phyloP scores from a whole-genome alignment of 2,329 filamentous ascomycete genomes.

The Colletotrichum phormii region DNA sequence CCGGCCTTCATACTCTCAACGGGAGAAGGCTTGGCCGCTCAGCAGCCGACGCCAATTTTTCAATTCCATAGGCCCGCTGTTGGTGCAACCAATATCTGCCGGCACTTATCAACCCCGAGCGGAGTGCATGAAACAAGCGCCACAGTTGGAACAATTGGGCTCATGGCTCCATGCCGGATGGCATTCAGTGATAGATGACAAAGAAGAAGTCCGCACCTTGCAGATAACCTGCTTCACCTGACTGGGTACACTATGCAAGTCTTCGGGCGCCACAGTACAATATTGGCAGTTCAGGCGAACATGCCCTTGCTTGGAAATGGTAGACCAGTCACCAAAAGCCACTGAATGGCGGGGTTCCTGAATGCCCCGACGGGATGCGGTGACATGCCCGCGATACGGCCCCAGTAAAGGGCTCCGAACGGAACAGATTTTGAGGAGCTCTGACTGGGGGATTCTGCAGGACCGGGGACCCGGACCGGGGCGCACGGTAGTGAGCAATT shows the following conservation, averaged over 20 bases:
- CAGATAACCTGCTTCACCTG: not conserved
- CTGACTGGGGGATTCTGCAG: constrained; percentile 22
- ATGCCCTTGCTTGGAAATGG: not conserved
- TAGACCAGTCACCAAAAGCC: not conserved
- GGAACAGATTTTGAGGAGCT: constrained; percentile 7
- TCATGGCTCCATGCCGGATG: not conserved
- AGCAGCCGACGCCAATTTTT: not conserved
- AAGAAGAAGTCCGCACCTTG: not conserved
- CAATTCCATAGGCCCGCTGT: not conserved
- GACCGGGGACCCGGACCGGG: constrained; percentile 14
- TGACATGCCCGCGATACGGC: not conserved
- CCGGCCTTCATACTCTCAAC: too few relatives aligned
- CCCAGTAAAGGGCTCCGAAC: constrained; percentile 9
- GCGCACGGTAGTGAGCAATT: constrained; percentile 13
- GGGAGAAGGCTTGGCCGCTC: too few relatives aligned
- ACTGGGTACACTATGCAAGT: not conserved
- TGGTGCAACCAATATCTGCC: not conserved
- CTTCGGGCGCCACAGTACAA: constrained; percentile 19
- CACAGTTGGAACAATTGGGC: not conserved
- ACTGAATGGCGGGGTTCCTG: constrained; percentile 4
- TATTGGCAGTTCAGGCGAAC: constrained; percentile 12
- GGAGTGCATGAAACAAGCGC: not conserved
- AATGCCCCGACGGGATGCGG: not conserved
- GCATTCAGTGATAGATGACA: not conserved
- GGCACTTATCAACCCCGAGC: not conserved